Conservation (phyloP, 257 asterid species). For the Fraxinus excelsior region DNA sequence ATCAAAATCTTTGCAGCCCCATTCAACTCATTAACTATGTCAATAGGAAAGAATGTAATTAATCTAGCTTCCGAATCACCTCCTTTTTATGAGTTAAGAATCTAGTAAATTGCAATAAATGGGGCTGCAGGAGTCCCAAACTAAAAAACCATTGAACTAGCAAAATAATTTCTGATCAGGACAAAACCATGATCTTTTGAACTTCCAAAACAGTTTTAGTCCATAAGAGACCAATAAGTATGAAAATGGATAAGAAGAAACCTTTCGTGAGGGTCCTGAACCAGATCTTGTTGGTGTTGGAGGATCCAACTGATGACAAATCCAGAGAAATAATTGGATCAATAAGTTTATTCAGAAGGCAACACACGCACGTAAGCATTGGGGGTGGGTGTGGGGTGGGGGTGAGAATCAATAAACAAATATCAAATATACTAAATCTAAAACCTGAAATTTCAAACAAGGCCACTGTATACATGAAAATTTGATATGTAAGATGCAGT, state of each 20-base stretch:
- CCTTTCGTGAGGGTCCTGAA: slow-evolving; percentile 91
- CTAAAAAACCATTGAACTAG: not conserved
- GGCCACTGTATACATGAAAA: slow-evolving; percentile 5
- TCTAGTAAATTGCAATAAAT: no score
- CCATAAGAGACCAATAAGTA: not conserved
- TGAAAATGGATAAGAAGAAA: slow-evolving; percentile 26
- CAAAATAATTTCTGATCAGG: not conserved
- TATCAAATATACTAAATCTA: not conserved
- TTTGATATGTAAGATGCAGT: slow-evolving; percentile 1
- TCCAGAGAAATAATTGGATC: slow-evolving; percentile 29
- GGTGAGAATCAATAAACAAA: not conserved
- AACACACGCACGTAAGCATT: not conserved
- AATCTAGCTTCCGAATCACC: not conserved
- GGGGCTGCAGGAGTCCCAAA: not conserved
- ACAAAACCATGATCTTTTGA: not conserved
- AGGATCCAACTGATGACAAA: slow-evolving; percentile 54
- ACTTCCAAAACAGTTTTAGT: not conserved
- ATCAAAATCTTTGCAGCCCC: not conserved
- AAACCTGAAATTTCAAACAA: slow-evolving; percentile 2
- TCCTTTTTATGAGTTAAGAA: not conserved
- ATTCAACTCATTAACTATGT: not conserved
- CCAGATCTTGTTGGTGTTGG: slow-evolving; percentile 73
- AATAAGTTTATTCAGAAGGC: slow-evolving; percentile 16
- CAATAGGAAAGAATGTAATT: not conserved
- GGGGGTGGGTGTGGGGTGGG: no score